A percentile compares a stretch with the other conserved stretches of the same genome.
phyloP scores from a whole-genome alignment of 371 early-diverging fungal genomes.

The Pancytospora epiphaga region DNA sequence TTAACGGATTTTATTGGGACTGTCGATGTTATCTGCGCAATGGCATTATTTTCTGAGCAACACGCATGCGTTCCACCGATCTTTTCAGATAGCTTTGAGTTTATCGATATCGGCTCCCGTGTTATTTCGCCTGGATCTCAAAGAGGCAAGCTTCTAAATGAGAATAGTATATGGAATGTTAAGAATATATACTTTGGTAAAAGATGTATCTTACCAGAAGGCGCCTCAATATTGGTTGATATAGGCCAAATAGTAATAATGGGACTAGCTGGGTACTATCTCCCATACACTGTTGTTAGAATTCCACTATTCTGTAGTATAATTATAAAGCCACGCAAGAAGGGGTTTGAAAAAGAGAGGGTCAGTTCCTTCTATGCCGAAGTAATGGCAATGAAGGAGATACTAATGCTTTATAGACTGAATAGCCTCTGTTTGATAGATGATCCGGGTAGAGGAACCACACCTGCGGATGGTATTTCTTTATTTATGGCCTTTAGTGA shows the following conservation, averaged over 20 bases:
- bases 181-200: not conserved
- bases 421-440: not conserved
- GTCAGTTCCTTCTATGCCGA: not conserved
- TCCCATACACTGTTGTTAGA: not conserved
- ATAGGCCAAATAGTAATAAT: not conserved
- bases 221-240: not conserved
- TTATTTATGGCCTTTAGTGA: not conserved
- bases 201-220: not conserved
- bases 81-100: not conserved
- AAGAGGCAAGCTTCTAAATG: not conserved
- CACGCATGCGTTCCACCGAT: not conserved
- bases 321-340: not conserved
- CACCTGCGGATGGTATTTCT: not conserved
- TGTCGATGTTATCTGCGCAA: constrained; percentile 15
- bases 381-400: not conserved
- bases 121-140: not conserved
- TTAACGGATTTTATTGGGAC: constrained; percentile 5
- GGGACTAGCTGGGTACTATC: not conserved
- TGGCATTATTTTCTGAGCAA: constrained; percentile 1
- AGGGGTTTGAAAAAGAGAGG: not conserved
- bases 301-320: not conserved
- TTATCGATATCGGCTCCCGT: not conserved
- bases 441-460: not conserved
- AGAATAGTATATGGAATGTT: not conserved
- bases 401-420: not conserved